Percentiles rank a stretch among this genome's conserved stretches.
phyloP scores from a whole-genome alignment of 2,329 filamentous ascomycete species.

The Didymella arachidicola region DNA sequence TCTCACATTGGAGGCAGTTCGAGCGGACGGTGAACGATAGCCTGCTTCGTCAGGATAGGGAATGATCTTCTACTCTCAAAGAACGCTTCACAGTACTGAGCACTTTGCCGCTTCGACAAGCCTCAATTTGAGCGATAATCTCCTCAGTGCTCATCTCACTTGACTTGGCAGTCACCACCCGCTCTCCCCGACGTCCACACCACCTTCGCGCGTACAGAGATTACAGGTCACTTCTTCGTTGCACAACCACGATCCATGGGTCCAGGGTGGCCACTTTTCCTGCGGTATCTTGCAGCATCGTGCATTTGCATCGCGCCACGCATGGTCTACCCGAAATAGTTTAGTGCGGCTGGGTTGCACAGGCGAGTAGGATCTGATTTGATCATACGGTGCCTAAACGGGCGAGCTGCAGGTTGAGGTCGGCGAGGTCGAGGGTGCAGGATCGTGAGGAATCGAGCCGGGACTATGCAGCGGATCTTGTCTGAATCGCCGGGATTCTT shows the following conservation, averaged over 20 bases:
- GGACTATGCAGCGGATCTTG: constrained; percentile 2
- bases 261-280: constrained; percentile 9
- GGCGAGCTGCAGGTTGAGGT: constrained; percentile 18
- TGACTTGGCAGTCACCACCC: constrained; percentile 2
- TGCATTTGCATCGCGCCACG: constrained; percentile 9
- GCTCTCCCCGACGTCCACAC: not conserved
- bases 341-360: constrained; percentile 6
- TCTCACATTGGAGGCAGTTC: not conserved
- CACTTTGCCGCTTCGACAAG: not conserved
- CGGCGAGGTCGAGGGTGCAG: constrained; percentile 14
- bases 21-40: not conserved
- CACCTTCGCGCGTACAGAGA: constrained; percentile 16
- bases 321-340: not conserved
- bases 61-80: not conserved
- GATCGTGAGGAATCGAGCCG: constrained; percentile 10
- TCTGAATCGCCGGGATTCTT: constrained; percentile 7
- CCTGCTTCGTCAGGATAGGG: not conserved
- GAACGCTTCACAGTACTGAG: not conserved
- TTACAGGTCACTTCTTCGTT: constrained; percentile 17
- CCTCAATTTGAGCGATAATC: not conserved
- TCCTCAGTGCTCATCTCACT: not conserved
- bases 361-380: constrained; percentile 19
- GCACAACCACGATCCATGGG: constrained; percentile 11
- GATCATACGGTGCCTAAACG: constrained; percentile 8
- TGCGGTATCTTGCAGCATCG: constrained; percentile 22